A percentile compares a stretch with the other conserved stretches of the same genome.
Evolutionary conservation across 2,329 filamentous ascomycete species (phyloP).

Genomic region (Trichoderma sp.): DNA sequence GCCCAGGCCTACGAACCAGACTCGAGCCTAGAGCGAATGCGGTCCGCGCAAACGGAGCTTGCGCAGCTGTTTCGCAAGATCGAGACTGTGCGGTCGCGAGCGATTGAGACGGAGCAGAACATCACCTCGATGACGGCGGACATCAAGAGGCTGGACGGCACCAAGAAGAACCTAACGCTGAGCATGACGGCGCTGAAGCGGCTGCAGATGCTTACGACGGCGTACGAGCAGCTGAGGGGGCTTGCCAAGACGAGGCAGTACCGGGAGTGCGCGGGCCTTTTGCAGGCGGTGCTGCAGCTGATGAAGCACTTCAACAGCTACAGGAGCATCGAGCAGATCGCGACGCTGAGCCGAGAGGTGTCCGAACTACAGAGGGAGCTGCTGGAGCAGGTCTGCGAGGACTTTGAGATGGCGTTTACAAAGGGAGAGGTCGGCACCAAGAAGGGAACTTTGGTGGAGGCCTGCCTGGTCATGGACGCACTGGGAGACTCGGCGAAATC

Average conservation of each 20-base stretch:
- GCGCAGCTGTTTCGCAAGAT: constrained; percentile 90
- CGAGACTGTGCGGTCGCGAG: constrained; percentile 83
- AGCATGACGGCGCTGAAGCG: constrained; percentile 98
- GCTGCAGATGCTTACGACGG: constrained; percentile 96
- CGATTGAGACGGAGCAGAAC: constrained; percentile 86
- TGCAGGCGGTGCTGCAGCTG: constrained; percentile 93
- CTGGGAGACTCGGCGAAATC: constrained; percentile 82
- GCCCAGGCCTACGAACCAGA: constrained; percentile 81
- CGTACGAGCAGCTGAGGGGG: constrained; percentile 91
- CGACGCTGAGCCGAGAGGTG: constrained; percentile 85
- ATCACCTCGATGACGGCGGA: constrained; percentile 99
- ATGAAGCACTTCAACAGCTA: constrained; percentile 99
- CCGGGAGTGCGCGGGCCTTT: constrained; percentile 84
- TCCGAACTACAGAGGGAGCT: constrained; percentile 89
- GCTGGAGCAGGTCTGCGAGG: constrained; percentile 96
- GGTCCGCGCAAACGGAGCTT: constrained; percentile 84
- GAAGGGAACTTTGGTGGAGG: constrained; percentile 72
- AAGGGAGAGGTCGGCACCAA: constrained; percentile 75
- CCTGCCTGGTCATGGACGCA: constrained; percentile 91
- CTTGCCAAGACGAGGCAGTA: constrained; percentile 86
- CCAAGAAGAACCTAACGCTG: constrained; percentile 91
- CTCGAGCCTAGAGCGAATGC: constrained; percentile 86
- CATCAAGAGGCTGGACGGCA: constrained; percentile 94
- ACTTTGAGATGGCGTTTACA: constrained; percentile 93
- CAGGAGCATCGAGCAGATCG: constrained; percentile 96